These are phyloP conservation scores for Yarrowia sp. DNA, from an alignment of 805 yeast genomes.

Conservation along the genomic window DNA sequence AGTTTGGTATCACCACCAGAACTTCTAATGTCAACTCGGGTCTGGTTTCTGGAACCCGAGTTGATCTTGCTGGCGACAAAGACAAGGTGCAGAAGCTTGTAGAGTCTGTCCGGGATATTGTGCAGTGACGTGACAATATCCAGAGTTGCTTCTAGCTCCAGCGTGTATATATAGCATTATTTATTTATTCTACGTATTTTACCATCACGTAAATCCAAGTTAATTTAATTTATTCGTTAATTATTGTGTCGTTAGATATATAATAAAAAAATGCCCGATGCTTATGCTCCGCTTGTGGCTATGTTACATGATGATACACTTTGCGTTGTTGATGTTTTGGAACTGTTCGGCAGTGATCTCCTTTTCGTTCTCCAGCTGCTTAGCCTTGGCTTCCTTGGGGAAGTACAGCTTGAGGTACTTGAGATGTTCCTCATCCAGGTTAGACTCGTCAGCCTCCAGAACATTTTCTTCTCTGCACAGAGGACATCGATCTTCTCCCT, in stretches of 20 bases:
- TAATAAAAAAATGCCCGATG: not conserved
- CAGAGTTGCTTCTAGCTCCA: not conserved
- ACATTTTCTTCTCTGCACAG: slow-evolving; percentile 58
- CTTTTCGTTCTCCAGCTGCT: slow-evolving; percentile 53
- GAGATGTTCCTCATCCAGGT: slow-evolving; percentile 56
- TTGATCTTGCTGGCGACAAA: slow-evolving; percentile 1
- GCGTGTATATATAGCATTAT: slow-evolving; percentile 4
- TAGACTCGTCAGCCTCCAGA: slow-evolving; percentile 54
- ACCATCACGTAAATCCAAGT: not conserved
- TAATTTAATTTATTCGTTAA: not conserved
- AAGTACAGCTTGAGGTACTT: slow-evolving; percentile 56
- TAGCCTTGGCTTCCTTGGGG: slow-evolving; percentile 65
- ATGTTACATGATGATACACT: slow-evolving; percentile 25
- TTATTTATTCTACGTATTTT: not conserved
- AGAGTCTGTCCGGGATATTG: slow-evolving; percentile 4
- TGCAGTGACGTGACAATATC: not conserved
- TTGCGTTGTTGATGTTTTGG: slow-evolving; percentile 5
- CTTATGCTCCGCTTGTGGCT: not conserved
- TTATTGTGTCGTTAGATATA: not conserved
- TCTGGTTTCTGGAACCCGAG: not conserved
- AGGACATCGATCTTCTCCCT: slow-evolving; percentile 61
- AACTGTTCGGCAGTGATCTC: slow-evolving; percentile 48
- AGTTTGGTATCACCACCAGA: not conserved
- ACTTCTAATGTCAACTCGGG: not conserved
- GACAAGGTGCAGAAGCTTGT: slow-evolving; percentile 15